These are phyloP conservation scores for Citrus reticulata DNA, from an alignment of 345 rosid species.

Conservation along the genomic window DNA sequence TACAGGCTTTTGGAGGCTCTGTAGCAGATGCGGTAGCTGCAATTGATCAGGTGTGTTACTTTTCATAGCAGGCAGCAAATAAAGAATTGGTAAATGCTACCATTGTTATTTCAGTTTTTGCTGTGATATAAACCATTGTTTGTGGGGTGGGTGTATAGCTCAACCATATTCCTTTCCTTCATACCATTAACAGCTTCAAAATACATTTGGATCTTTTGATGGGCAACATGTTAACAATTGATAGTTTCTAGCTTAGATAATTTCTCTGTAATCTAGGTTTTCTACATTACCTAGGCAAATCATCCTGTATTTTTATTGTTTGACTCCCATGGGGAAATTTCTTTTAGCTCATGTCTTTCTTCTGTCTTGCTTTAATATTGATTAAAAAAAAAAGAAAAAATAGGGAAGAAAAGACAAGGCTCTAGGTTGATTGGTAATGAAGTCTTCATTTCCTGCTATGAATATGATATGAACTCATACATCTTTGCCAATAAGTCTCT, in stretches of 20 bases:
- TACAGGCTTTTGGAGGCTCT: constrained; percentile 94
- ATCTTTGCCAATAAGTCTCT: not conserved
- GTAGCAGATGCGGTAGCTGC: constrained; percentile 98
- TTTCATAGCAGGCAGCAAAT: not conserved
- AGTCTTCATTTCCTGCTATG: not conserved
- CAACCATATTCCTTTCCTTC: not conserved
- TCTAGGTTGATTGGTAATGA: not conserved
- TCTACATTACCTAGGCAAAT: not conserved
- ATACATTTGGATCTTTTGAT: not conserved
- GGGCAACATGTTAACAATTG: not conserved
- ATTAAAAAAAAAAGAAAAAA: not conserved
- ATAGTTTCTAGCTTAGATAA: not conserved
- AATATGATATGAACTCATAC: not conserved
- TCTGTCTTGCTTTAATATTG: not conserved
- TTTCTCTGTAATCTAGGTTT: not conserved
- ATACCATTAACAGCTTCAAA: not conserved
- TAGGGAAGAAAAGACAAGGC: not conserved
- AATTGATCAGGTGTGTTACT: constrained; percentile 72
- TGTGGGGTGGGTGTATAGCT: not conserved
- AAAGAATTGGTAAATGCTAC: not conserved
- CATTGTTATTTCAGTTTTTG: not conserved
- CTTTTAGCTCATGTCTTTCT: not conserved
- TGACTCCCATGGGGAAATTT: not conserved
- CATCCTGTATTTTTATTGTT: not conserved
- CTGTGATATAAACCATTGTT: not conserved